Evolutionary conservation across 495 filamentous ascomycete genomes (phyloP), one percentile per base, ranked within the genome.

Genomic region (Penicillium verhagenii): DNA sequence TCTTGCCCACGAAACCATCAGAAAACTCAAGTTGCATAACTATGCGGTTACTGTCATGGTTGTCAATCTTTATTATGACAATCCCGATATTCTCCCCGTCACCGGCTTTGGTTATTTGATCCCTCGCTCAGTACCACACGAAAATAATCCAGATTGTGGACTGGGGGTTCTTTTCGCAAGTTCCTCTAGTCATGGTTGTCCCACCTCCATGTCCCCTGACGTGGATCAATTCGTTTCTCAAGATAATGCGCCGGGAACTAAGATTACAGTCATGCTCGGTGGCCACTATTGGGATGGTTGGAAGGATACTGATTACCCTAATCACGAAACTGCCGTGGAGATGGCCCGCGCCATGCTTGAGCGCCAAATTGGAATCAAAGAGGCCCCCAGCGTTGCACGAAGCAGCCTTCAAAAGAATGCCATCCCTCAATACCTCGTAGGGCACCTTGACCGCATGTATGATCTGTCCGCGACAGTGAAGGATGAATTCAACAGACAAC

Each of bases 121-220:
- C 35, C 89, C 89, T 1, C 81, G 81, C 52, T 82, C 85, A 21
- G 75, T 95, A 2, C 81, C 87, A 0, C 74, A 70, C 50, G 79
- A 82, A 6, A 75, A 89, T 56, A 98, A 97, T 66, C 88, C 91
- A 2, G 91, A 97, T 65, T 74, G 81, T 40, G 87, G 86, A 2
- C 84, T 99, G 24, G 94, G 94, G 40, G 92, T 97, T 33, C 85
- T 97, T 52, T 97, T 97, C 67, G 92, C 96, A 62, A 89, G 86
- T 1, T 82, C 91, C 44, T 79, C 87, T 43, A 77, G 75, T 14
- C 23, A 31, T 1, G 57, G 64, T 1, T 14, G 14, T 8, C 23
- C 29, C 16, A 28, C 3, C 18, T 31, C 40, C 13, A 42, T 31
- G 4, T 48, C 38, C 4, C n/a, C 16, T 25, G 28, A 28, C 7